These are phyloP conservation scores for Kodamaea sp. DNA, from an alignment of 1,139 yeast genomes.

Conservation along the genomic window DNA sequence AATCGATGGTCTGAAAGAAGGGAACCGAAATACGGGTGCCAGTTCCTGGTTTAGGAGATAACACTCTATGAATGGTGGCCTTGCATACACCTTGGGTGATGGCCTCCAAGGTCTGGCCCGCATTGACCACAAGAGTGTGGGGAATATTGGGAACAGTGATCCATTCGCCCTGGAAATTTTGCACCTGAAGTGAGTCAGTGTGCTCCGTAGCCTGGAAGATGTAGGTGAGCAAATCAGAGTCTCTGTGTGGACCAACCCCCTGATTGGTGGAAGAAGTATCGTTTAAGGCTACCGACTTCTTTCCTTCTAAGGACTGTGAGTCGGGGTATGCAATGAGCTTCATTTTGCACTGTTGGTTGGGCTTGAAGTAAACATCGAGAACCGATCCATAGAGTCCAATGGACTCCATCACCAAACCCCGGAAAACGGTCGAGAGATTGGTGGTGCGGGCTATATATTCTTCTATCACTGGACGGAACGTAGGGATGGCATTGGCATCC, in stretches of 20 bases:
- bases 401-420: slow-evolving; percentile 54
- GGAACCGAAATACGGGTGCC: slow-evolving; percentile 58
- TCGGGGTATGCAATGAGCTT: slow-evolving; percentile 57
- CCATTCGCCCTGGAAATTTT: slow-evolving; percentile 66
- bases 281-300: slow-evolving; percentile 30
- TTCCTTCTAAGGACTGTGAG: slow-evolving; percentile 26
- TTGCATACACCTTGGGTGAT: slow-evolving; percentile 55
- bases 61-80: slow-evolving; percentile 70
- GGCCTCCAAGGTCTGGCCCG: slow-evolving; percentile 57
- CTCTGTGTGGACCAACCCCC: slow-evolving; percentile 75
- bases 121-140: slow-evolving; percentile 51
- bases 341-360: slow-evolving; percentile 55
- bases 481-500: slow-evolving; percentile 46
- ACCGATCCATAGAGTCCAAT: slow-evolving; percentile 49
- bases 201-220: slow-evolving; percentile 59
- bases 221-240: slow-evolving; percentile 63
- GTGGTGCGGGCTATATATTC: slow-evolving; percentile 52
- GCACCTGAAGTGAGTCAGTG: slow-evolving; percentile 56
- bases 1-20: slow-evolving; percentile 54
- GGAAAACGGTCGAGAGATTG: slow-evolving; percentile 41
- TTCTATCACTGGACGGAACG: slow-evolving; percentile 47
- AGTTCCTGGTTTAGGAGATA: slow-evolving; percentile 52
- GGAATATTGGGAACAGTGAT: slow-evolving; percentile 48
- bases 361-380: slow-evolving; percentile 51
- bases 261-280: slow-evolving; percentile 52